These are phyloP conservation scores for Rhizopogon rudus DNA, from an alignment of 768 basidiomycete genomes.

Conservation along the genomic window DNA sequence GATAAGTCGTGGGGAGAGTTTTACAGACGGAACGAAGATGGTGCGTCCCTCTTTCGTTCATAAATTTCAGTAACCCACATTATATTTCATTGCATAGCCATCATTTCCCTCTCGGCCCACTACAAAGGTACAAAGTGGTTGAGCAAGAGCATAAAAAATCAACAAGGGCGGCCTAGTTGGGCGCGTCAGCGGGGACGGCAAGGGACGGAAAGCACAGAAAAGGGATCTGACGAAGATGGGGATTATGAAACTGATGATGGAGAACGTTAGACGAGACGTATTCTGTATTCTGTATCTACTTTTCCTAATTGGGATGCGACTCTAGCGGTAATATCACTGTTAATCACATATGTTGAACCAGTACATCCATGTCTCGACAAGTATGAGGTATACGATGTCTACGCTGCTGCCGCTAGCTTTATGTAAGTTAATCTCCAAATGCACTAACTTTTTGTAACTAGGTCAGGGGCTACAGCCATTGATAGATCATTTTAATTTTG, in stretches of 20 bases:
- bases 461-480: neutral
- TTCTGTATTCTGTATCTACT: no score
- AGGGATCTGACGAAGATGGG: conserved; percentile 12
- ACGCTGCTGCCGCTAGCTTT: no score
- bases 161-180: conserved; percentile 19
- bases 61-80: conserved; percentile 1
- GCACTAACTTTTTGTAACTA: no score
- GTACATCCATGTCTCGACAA: no score
- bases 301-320: no score
- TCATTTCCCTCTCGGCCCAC: conserved; percentile 20
- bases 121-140: conserved; percentile 14
- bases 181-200: conserved; percentile 9
- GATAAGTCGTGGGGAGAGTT: conserved; percentile 59
- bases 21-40: conserved; percentile 45
- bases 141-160: conserved; percentile 9
- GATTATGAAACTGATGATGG: conserved; percentile 18
- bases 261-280: conserved; percentile 3
- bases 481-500: neutral
- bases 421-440: no score
- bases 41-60: conserved; percentile 28
- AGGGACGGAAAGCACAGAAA: neutral
- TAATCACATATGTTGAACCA: no score
- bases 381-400: no score
- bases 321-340: no score
- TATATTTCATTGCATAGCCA: conserved; percentile 7